phyloP scores from a whole-genome alignment of 805 yeast genomes.

The Pichia cabralensis region DNA sequence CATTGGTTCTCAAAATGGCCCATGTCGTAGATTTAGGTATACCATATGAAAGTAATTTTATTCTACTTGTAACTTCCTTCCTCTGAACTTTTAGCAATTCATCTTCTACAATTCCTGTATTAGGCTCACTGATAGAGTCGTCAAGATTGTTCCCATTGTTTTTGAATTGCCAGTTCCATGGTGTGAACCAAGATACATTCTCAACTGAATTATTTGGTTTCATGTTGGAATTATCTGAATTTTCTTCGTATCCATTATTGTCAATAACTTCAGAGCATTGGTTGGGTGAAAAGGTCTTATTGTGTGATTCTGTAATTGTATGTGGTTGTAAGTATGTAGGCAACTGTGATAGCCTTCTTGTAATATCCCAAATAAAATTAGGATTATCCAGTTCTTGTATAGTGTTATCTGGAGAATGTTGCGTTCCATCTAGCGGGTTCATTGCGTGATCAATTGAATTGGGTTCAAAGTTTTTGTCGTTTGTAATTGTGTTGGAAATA shows the following conservation, averaged over 20 bases:
- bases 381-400: neutral
- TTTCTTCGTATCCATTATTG: neutral
- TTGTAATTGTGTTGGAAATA: too few relatives aligned
- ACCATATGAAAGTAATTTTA: conserved; percentile 15
- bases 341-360: conserved; percentile 5
- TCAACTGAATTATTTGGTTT: neutral
- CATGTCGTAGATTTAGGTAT: conserved; percentile 19
- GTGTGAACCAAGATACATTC: conserved; percentile 8
- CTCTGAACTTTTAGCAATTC: conserved; percentile 16
- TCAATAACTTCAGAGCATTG: conserved; percentile 1
- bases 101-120: conserved; percentile 4
- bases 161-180: conserved; percentile 8
- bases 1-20: conserved; percentile 17
- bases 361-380: conserved; percentile 5
- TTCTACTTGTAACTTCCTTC: conserved; percentile 16
- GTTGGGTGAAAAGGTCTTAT: conserved; percentile 2
- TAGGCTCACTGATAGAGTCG: conserved; percentile 2
- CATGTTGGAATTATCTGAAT: neutral
- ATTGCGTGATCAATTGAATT: too few relatives aligned
- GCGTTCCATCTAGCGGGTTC: too few relatives aligned
- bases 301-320: too few relatives aligned
- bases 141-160: too few relatives aligned
- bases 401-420: too few relatives aligned
- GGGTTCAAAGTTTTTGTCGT: too few relatives aligned
- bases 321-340: neutral